These are phyloP conservation scores for Martensiomyces pterosporus DNA, from an alignment of 192 early-diverging fungal genomes.

Conservation along the genomic window DNA sequence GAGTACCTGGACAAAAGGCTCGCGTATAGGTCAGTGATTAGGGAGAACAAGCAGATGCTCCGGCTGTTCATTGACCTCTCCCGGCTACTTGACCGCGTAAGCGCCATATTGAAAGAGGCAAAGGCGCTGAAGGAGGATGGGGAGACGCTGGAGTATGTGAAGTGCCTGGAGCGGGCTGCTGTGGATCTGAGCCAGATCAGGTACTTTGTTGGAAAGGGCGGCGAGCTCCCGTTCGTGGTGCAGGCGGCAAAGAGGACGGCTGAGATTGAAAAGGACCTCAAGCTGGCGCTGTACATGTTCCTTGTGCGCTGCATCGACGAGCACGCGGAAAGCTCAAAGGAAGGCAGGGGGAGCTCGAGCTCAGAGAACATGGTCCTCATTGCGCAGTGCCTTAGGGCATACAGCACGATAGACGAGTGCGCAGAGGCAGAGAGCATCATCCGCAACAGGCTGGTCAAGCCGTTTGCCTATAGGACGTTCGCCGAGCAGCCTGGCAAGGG, in stretches of 20 bases:
- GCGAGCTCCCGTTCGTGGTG: constrained; percentile 13
- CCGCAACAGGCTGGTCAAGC: constrained; percentile 18
- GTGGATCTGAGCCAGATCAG: constrained; percentile 34
- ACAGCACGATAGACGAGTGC: constrained; percentile 21
- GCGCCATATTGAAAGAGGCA: constrained; percentile 6
- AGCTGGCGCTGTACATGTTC: constrained; percentile 13
- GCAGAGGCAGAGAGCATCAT: constrained; percentile 19
- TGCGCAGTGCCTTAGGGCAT: constrained; percentile 31
- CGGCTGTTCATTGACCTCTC: constrained; percentile 36
- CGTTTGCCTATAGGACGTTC: constrained; percentile 5
- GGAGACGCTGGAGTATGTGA: constrained; percentile 13
- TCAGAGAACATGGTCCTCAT: constrained; percentile 1
- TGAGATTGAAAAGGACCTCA: constrained; percentile 12
- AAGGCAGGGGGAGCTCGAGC: not conserved
- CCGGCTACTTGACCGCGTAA: constrained; percentile 24
- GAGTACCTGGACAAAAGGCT: constrained; percentile 25
- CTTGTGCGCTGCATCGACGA: constrained; percentile 7
- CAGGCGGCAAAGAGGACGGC: constrained; percentile 14
- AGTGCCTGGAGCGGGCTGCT: constrained; percentile 34
- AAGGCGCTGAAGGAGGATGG: not conserved
- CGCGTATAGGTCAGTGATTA: constrained; percentile 18
- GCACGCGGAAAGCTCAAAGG: not conserved
- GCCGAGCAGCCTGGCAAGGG: constrained; percentile 19
- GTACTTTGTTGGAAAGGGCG: constrained; percentile 30
- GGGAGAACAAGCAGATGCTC: constrained; percentile 33